phyloP scores from a whole-genome alignment of 2,329 filamentous ascomycete genomes.

The Rhynchosporium agropyri region DNA sequence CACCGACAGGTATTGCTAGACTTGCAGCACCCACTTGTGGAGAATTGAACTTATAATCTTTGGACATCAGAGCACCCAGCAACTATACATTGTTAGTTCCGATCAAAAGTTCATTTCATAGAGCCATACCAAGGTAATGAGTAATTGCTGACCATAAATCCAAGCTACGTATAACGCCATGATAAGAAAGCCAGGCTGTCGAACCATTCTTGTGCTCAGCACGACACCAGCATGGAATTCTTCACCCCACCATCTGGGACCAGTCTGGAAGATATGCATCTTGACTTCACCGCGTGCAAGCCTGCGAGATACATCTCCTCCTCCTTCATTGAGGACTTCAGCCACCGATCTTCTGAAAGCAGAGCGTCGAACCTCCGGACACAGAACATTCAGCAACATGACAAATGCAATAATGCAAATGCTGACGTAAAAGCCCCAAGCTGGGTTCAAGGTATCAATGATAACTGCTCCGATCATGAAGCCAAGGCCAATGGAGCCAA shows the following conservation, averaged over 20 bases:
- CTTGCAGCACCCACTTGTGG: constrained; percentile 69
- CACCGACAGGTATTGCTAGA: constrained; percentile 67
- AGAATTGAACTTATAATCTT: constrained; percentile 65
- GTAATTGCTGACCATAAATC: constrained; percentile 76
- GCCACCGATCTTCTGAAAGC: constrained; percentile 69
- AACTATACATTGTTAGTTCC: constrained; percentile 46
- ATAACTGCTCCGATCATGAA: constrained; percentile 72
- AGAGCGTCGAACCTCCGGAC: constrained; percentile 72
- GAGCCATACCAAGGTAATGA: constrained; percentile 65
- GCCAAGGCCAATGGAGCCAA: constrained; percentile 70
- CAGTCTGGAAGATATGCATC: constrained; percentile 72
- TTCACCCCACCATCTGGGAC: constrained; percentile 76
- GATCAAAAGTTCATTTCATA: constrained; percentile 13
- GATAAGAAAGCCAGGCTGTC: constrained; percentile 72
- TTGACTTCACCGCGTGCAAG: constrained; percentile 75
- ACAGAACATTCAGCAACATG: constrained; percentile 69
- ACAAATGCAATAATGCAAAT: constrained; percentile 67
- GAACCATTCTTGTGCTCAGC: constrained; percentile 70
- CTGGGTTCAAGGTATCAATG: constrained; percentile 64
- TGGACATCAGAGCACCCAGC: constrained; percentile 71
- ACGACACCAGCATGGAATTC: constrained; percentile 72
- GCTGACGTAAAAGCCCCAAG: constrained; percentile 76
- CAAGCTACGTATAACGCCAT: constrained; percentile 74
- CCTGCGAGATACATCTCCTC: constrained; percentile 55
- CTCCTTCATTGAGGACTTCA: constrained; percentile 59